phyloP scores from a whole-genome alignment of 345 rosid species.

The Heritiera littoralis region DNA sequence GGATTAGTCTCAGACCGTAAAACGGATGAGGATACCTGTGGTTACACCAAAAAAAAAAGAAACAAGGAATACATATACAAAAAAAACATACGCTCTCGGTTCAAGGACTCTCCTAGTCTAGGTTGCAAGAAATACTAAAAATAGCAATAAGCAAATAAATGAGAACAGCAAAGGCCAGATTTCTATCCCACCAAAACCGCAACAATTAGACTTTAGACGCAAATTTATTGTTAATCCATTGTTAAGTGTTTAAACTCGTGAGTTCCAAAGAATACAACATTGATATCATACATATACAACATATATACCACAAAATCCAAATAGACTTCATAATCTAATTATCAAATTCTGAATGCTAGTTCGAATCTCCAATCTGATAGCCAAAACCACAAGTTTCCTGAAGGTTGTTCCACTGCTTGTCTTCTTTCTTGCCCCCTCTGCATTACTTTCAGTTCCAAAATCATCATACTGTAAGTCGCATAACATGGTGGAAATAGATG shows the following conservation, averaged over 20 bases:
- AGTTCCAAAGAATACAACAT: constrained; percentile 42
- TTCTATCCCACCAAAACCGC: not conserved
- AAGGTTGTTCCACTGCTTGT: not conserved
- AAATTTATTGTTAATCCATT: constrained; percentile 29
- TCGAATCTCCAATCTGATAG: constrained; percentile 5
- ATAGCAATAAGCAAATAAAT: not conserved
- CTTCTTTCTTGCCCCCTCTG: not conserved
- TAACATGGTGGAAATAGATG: not conserved
- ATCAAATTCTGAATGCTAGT: constrained; percentile 22
- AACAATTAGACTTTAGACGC: not conserved
- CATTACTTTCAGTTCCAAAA: constrained; percentile 28
- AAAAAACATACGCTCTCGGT: not conserved
- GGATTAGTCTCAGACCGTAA: too few species aligned
- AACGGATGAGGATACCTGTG: too few species aligned
- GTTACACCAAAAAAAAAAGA: too few species aligned
- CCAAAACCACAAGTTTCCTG: constrained; percentile 5
- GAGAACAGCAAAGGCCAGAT: not conserved
- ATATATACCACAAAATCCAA: constrained; percentile 28
- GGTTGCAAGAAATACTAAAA: not conserved
- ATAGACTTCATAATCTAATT: constrained; percentile 25
- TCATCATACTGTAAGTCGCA: constrained; percentile 33
- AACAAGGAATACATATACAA: not conserved
- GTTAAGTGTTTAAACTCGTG: constrained; percentile 26
- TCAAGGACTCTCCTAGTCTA: not conserved
- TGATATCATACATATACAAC: constrained; percentile 38